Percentiles rank a stretch among this genome's conserved stretches.
These are phyloP conservation scores for Casuarina cunninghamiana DNA, from an alignment of 306 rosid genomes.

Conservation along the genomic window DNA sequence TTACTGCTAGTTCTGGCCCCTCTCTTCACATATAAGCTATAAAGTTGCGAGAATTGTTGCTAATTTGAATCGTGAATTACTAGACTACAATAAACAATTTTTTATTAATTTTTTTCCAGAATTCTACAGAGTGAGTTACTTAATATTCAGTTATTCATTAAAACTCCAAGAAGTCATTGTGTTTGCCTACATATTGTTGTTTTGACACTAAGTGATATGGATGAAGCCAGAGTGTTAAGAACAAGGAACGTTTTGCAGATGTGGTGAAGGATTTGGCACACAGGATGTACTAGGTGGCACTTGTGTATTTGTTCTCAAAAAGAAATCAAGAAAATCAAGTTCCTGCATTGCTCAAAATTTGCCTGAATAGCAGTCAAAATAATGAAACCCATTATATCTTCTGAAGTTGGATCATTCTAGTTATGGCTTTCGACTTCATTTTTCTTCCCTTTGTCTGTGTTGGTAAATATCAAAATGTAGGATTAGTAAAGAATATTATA, in stretches of 20 bases:
- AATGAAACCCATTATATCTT: background rate
- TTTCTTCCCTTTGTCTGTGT: background rate
- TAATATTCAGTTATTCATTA: constrained; percentile 9
- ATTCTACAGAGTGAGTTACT: constrained; percentile 71
- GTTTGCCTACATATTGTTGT: background rate
- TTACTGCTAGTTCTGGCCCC: constrained; percentile 31
- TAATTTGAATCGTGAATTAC: constrained; percentile 70
- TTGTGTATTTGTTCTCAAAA: background rate
- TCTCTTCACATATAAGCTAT: constrained; percentile 56
- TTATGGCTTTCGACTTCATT: background rate
- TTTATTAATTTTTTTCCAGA: constrained; percentile 59
- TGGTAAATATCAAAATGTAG: constrained; percentile 26
- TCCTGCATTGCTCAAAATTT: background rate
- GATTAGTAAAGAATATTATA: constrained; percentile 2
- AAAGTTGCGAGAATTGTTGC: constrained; percentile 59
- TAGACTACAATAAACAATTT: constrained; percentile 54
- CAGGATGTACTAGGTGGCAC: constrained; percentile 38
- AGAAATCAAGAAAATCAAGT: background rate
- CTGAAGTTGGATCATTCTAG: background rate
- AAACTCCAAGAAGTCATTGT: background rate
- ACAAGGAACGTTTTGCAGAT: constrained; percentile 48
- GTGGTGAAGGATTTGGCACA: constrained; percentile 55
- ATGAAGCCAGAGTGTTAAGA: constrained; percentile 32
- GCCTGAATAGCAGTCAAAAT: background rate
- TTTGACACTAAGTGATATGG: background rate